Evolutionary conservation across 2,329 filamentous ascomycete genomes (phyloP).

Genomic region (Ophiostoma populinum): DNA sequence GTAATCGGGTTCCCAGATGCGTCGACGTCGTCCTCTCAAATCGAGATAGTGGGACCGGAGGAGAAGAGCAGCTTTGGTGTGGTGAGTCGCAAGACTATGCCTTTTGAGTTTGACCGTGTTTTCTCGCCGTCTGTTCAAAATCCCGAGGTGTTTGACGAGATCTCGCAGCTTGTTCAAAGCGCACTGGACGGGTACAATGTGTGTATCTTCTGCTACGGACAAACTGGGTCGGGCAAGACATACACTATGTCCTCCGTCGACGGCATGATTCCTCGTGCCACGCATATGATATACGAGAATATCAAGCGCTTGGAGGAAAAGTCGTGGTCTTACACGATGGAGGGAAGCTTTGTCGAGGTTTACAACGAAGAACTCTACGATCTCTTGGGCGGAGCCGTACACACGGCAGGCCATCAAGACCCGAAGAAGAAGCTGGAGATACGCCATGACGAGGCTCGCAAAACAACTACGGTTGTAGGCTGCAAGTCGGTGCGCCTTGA

Average conservation of each 20-base stretch:
- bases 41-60: constrained; percentile 67
- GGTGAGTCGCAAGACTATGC: constrained; percentile 59
- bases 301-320: constrained; percentile 72
- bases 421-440: constrained; percentile 79
- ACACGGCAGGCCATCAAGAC: constrained; percentile 38
- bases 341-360: constrained; percentile 89
- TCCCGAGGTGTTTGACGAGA: constrained; percentile 81
- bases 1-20: constrained; percentile 66
- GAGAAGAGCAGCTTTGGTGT: constrained; percentile 67
- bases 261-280: constrained; percentile 89
- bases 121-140: constrained; percentile 69
- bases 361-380: constrained; percentile 98
- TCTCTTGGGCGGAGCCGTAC: constrained; percentile 37
- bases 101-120: constrained; percentile 85
- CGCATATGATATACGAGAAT: constrained; percentile 83
- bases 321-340: constrained; percentile 87
- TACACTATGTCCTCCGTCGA: constrained; percentile 84
- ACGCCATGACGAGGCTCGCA: constrained; percentile 64
- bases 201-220: constrained; percentile 96
- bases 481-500: constrained; percentile 61
- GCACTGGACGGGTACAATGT: constrained; percentile 96
- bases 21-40: constrained; percentile 73
- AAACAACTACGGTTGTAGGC: constrained; percentile 68
- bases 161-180: constrained; percentile 90
- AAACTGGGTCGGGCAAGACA: constrained; percentile 94